Base-by-base conservation (phyloP, 768 basidiomycete genomes). In the Suillus clintonianus region DNA sequence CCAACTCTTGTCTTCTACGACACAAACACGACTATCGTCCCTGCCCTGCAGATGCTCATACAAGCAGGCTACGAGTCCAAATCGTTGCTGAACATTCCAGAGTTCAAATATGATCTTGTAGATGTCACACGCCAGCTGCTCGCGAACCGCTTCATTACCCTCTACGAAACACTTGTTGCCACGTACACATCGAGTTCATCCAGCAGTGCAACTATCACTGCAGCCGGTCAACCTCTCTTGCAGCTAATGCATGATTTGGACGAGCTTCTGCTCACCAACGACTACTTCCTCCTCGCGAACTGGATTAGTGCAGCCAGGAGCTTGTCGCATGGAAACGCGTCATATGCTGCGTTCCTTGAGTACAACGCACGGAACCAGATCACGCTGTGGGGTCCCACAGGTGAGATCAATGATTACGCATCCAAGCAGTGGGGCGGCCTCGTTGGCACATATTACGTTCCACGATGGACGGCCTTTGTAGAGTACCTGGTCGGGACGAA, bases 21-120 rank as follows among this genome's bases (percentile, higher is more conserved):
- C 63, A 79, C 79, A 0, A 69, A 78, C 68, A 68, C 70, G 1
- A 91, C 91, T 6, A 84, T 96, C 48, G 85, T 93, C 13, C 90
- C 94, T 1, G 88, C 94, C 0, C 78, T 97, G 41, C 84, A 86
- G 61, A 94, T 92, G 3, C 77, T 98, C 2, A 78, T 83, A 5
- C 80, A 75, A 39, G 68, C 72, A 59, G 55, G 71, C 66, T 4
- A 64, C n/a, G n/a, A 58, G 61, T 62, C 62, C 48, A 14, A 64
- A 17, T 42, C 47, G 0, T 71, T 81, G 22, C 5, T 32, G 8
- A 3, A 64, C 2, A 64, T 72, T 5, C 75, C 75, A 3, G 79
- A 80, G 64, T 81, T 77, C 68, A 65, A 62, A 45, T 76, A 76
- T 65, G 80, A 81, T 70, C 69, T 77, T n/a, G 77, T 80, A 17